A percentile compares a stretch with the other conserved stretches of the same genome.
phyloP scores from a whole-genome alignment of 2,329 filamentous ascomycete genomes.

The Diaporthe batatas region DNA sequence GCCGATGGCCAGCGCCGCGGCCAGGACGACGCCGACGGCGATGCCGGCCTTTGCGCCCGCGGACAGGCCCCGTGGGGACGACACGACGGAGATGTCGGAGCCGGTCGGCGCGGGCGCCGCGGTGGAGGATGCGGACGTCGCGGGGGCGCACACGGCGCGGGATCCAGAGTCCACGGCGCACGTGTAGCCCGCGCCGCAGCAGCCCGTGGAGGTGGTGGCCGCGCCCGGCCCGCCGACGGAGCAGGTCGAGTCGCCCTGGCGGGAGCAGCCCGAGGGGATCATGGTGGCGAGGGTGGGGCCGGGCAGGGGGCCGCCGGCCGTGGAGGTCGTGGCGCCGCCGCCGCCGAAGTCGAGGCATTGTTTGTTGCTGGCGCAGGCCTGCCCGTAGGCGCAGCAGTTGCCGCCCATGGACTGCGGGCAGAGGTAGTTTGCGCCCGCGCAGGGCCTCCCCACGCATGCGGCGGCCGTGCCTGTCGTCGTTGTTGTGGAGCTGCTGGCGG shows the following conservation, averaged over 20 bases:
- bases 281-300: slow-evolving; percentile 49
- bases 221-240: slow-evolving; percentile 51
- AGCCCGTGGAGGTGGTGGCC: slow-evolving; percentile 52
- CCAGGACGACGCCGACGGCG: slow-evolving; percentile 65
- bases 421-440: slow-evolving; percentile 48
- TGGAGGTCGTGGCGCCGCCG: slow-evolving; percentile 36
- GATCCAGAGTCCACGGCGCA: slow-evolving; percentile 57
- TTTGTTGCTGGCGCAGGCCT: slow-evolving; percentile 55
- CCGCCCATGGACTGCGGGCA: slow-evolving; percentile 51
- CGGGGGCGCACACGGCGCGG: slow-evolving; percentile 56
- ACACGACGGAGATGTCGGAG: slow-evolving; percentile 45
- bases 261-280: slow-evolving; percentile 59
- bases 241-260: slow-evolving; percentile 58
- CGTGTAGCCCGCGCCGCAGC: slow-evolving; percentile 60
- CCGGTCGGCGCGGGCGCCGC: slow-evolving; percentile 50
- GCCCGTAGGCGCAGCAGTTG: slow-evolving; percentile 53
- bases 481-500: slow-evolving; percentile 30
- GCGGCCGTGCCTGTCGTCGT: slow-evolving; percentile 25
- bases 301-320: slow-evolving; percentile 44
- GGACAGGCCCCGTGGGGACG: slow-evolving; percentile 51
- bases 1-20: slow-evolving; percentile 57
- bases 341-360: slow-evolving; percentile 51
- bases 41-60: slow-evolving; percentile 69
- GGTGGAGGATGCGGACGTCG: slow-evolving; percentile 47
- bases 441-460: slow-evolving; percentile 52